Evolutionary conservation across 352 stramenopile species (phyloP).

Genomic region (Lagenidium giganteum): DNA sequence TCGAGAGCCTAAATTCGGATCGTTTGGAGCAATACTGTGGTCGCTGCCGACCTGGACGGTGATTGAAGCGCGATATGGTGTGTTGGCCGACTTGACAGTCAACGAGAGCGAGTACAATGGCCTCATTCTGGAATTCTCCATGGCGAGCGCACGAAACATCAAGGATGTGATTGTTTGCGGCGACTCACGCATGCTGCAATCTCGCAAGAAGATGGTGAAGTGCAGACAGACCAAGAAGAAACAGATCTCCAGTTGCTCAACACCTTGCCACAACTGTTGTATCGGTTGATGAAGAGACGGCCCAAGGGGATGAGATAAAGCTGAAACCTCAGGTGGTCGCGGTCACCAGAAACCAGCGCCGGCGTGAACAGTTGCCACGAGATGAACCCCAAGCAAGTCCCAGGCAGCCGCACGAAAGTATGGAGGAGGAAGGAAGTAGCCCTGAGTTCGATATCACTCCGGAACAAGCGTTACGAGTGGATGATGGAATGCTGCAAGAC

Average conservation of each 20-base stretch:
- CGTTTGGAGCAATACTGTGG: background rate
- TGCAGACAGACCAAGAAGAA: too few relatives aligned
- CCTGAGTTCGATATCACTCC: background rate
- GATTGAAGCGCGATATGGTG: background rate
- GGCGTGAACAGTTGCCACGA: too few relatives aligned
- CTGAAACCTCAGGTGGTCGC: too few relatives aligned
- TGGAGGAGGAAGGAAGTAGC: background rate
- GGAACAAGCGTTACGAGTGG: background rate
- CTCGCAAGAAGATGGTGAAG: background rate
- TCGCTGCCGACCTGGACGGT: background rate
- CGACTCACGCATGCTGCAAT: constrained; percentile 5
- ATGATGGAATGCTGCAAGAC: background rate
- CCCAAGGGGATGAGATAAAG: too few relatives aligned
- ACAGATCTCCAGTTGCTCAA: too few relatives aligned
- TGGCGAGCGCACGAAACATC: too few relatives aligned
- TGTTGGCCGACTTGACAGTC: background rate
- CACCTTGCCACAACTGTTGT: background rate
- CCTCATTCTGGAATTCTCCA: background rate
- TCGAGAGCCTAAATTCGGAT: background rate
- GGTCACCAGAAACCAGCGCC: too few relatives aligned
- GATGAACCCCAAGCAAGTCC: too few relatives aligned
- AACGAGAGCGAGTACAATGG: constrained; percentile 7
- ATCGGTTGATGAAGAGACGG: background rate
- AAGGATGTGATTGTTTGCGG: background rate
- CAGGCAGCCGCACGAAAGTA: too few relatives aligned